These are phyloP conservation scores for Camptophora hylomeconis DNA, from an alignment of 2,329 filamentous ascomycete species.

Conservation along the genomic window DNA sequence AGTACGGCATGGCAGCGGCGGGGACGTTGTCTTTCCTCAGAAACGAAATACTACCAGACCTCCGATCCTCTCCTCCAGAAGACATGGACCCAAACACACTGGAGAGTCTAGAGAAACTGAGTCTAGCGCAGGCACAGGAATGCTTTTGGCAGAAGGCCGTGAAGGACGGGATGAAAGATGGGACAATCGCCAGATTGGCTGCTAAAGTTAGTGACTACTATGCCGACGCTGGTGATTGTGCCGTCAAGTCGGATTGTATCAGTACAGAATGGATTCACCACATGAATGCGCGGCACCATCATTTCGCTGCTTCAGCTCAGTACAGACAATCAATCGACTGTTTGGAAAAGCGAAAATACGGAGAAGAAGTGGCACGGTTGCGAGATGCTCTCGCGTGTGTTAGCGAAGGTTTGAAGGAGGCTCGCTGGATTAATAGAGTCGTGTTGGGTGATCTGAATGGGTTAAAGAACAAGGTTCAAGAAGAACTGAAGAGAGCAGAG, in stretches of 20 bases:
- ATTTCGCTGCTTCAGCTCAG: conserved; percentile 91
- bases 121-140: conserved; percentile 88
- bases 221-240: conserved; percentile 67
- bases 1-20: conserved; percentile 78
- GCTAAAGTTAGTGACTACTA: conserved; percentile 88
- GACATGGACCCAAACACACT: conserved; percentile 89
- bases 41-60: conserved; percentile 62
- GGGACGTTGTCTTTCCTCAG: conserved; percentile 73
- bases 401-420: conserved; percentile 75
- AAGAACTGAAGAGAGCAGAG: conserved; percentile 77
- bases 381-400: conserved; percentile 72
- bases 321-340: conserved; percentile 84
- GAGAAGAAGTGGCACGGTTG: conserved; percentile 82
- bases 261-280: conserved; percentile 97
- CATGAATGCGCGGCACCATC: conserved; percentile 91
- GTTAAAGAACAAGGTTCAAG: conserved; percentile 67
- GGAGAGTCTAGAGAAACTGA: conserved; percentile 67
- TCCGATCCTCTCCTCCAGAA: conserved; percentile 74
- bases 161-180: conserved; percentile 85
- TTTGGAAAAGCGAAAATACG: conserved; percentile 85
- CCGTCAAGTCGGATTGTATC: conserved; percentile 76
- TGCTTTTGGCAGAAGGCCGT: conserved; percentile 98
- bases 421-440: conserved; percentile 64
- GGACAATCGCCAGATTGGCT: conserved; percentile 79
- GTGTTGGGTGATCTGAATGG: conserved; percentile 73